phyloP scores from a whole-genome alignment of 2,329 filamentous ascomycete genomes.

The Teratosphaeria viscida region DNA sequence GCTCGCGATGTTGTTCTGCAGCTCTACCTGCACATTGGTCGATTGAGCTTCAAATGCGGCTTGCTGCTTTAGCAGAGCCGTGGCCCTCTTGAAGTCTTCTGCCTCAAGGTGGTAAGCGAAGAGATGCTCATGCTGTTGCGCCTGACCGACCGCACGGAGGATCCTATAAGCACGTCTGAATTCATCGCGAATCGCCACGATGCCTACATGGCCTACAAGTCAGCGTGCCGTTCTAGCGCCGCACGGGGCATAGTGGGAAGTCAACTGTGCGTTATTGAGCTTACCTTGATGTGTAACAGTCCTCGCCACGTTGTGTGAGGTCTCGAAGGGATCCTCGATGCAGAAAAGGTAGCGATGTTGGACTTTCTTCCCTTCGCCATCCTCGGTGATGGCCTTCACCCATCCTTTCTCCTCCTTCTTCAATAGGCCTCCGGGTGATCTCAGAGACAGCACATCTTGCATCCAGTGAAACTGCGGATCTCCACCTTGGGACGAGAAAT shows the following conservation, averaged over 20 bases:
- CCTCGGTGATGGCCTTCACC: slow-evolving; percentile 67
- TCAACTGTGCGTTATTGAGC: neutral
- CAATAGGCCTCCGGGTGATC: slow-evolving; percentile 57
- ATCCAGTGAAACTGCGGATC: slow-evolving; percentile 67
- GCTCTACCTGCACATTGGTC: neutral
- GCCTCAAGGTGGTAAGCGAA: slow-evolving; percentile 17
- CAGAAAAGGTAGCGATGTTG: slow-evolving; percentile 75
- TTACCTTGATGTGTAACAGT: slow-evolving; percentile 60
- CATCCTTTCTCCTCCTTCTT: slow-evolving; percentile 72
- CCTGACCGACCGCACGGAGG: slow-evolving; percentile 40
- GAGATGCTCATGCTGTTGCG: slow-evolving; percentile 14
- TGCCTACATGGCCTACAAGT: slow-evolving; percentile 40
- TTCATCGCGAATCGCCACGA: slow-evolving; percentile 73
- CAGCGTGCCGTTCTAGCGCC: neutral
- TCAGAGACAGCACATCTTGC: slow-evolving; percentile 66
- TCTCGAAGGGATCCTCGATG: slow-evolving; percentile 86
- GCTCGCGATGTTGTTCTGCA: neutral
- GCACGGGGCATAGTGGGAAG: neutral
- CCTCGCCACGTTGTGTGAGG: slow-evolving; percentile 76
- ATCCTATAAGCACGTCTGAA: slow-evolving; percentile 72
- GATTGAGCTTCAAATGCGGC: neutral
- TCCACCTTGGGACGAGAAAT: slow-evolving; percentile 51
- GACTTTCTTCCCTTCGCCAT: slow-evolving; percentile 49
- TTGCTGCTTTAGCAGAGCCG: slow-evolving; percentile 20
- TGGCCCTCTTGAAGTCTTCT: slow-evolving; percentile 30